These are phyloP conservation scores for Yamadazyma diddensiae DNA, from an alignment of 1,139 yeast genomes.

Conservation along the genomic window DNA sequence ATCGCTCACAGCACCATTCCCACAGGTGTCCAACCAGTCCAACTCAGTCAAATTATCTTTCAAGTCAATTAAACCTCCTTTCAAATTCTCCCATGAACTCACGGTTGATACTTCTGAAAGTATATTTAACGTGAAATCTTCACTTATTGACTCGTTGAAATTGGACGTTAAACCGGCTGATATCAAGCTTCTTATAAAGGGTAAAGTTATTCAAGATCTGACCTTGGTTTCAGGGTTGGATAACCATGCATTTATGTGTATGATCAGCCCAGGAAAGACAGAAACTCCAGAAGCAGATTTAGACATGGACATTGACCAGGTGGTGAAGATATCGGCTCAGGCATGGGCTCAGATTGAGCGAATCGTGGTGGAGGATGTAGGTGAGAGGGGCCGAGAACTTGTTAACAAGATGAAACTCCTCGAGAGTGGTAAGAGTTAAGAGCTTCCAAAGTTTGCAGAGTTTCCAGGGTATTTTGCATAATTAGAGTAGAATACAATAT, in stretches of 20 bases:
- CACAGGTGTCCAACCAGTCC: constrained; percentile 15
- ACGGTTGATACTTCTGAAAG: constrained; percentile 24
- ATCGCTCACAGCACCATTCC: constrained; percentile 26
- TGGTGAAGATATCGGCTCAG: constrained; percentile 15
- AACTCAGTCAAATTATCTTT: constrained; percentile 21
- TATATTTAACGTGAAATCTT: constrained; percentile 32
- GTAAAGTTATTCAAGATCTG: constrained; percentile 44
- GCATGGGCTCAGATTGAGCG: constrained; percentile 34
- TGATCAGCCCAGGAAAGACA: constrained; percentile 31
- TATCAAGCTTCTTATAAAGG: constrained; percentile 40
- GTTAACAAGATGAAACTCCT: constrained; percentile 40
- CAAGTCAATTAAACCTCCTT: constrained; percentile 47
- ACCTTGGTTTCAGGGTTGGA: constrained; percentile 23
- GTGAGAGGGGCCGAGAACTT: constrained; percentile 21
- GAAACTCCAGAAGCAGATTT: constrained; percentile 3
- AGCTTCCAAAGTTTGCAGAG: too few species aligned
- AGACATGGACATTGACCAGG: constrained; percentile 18
- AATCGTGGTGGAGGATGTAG: constrained; percentile 30
- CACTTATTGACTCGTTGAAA: constrained; percentile 27
- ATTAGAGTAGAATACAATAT: too few species aligned
- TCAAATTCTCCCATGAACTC: constrained; percentile 31
- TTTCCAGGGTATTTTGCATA: too few species aligned
- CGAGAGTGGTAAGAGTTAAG: too few species aligned
- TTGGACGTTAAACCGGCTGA: constrained; percentile 24
- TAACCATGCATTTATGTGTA: constrained; percentile 30